Evolutionary conservation across 1,284 basidiomycete genomes (phyloP).

Genomic region (Boletus semigastroideus): DNA sequence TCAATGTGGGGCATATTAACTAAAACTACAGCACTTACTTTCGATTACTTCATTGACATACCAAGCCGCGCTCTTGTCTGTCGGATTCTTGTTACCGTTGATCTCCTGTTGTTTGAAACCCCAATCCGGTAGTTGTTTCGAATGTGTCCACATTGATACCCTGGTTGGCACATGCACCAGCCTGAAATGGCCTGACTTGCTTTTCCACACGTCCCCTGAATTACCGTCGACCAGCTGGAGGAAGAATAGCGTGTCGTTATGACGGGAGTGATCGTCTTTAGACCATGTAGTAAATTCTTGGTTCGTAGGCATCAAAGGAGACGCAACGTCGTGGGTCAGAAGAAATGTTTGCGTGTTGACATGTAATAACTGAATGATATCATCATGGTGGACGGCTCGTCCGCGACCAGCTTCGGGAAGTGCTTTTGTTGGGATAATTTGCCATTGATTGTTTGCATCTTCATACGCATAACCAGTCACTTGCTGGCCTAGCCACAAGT

Average conservation of each 20-base stretch:
- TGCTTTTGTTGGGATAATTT: slow-evolving; percentile 90
- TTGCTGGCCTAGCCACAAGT: slow-evolving; percentile 73
- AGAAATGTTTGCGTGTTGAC: slow-evolving; percentile 82
- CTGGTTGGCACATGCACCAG: slow-evolving; percentile 87
- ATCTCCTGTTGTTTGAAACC: slow-evolving; percentile 96
- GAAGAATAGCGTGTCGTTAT: slow-evolving; percentile 88
- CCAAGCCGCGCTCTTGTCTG: slow-evolving; percentile 87
- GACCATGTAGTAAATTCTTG: slow-evolving; percentile 96
- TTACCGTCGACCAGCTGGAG: slow-evolving; percentile 70
- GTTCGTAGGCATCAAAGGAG: slow-evolving; percentile 95
- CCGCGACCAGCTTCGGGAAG: slow-evolving; percentile 88
- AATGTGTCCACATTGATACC: slow-evolving; percentile 93
- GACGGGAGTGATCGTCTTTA: slow-evolving; percentile 66
- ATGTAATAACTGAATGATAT: slow-evolving; percentile 89
- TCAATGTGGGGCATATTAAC: neutral
- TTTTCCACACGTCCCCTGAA: slow-evolving; percentile 83
- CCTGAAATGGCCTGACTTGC: slow-evolving; percentile 88
- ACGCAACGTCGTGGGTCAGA: slow-evolving; percentile 96
- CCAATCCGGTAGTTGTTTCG: slow-evolving; percentile 89
- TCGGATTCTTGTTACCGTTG: slow-evolving; percentile 94
- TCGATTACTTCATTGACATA: slow-evolving; percentile 81
- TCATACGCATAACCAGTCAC: slow-evolving; percentile 97
- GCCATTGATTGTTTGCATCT: slow-evolving; percentile 96
- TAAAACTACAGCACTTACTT: slow-evolving; percentile 45
- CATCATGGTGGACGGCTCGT: slow-evolving; percentile 85